Conservation (phyloP, 129 eudicot species). For the Pittosporum tobira region DNA sequence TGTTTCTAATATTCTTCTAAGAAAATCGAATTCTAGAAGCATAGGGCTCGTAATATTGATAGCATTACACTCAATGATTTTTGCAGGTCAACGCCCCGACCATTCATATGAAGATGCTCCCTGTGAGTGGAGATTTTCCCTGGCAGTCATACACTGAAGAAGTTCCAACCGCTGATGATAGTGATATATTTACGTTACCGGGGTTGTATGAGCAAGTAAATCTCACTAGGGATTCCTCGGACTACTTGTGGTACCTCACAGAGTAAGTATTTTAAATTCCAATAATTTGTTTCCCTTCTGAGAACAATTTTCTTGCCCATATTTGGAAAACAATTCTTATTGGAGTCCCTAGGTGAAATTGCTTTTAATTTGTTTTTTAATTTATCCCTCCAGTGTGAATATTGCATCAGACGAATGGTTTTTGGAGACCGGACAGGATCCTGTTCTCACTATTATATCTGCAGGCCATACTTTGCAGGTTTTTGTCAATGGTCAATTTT, state of each 20-base stretch:
- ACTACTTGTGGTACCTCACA: too few relatives aligned
- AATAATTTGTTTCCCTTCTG: neutral
- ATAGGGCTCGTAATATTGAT: slow-evolving; percentile 1
- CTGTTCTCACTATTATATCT: too few relatives aligned
- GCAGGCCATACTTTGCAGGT: slow-evolving; percentile 86
- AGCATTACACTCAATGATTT: neutral
- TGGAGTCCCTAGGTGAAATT: too few relatives aligned
- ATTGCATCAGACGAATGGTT: slow-evolving; percentile 47
- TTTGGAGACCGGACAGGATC: slow-evolving; percentile 41
- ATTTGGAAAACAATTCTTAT: neutral
- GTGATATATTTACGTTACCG: slow-evolving; percentile 33
- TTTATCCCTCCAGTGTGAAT: slow-evolving; percentile 32
- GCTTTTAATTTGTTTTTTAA: too few relatives aligned
- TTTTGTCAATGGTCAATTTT: slow-evolving; percentile 52
- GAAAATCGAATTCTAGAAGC: too few relatives aligned
- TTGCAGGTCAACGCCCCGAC: slow-evolving; percentile 42
- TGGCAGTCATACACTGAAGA: slow-evolving; percentile 76
- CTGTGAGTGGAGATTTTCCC: slow-evolving; percentile 29
- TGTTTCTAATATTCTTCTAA: too few relatives aligned
- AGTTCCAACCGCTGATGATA: slow-evolving; percentile 61
- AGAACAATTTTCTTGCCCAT: neutral
- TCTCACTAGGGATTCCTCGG: too few relatives aligned
- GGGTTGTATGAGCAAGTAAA: slow-evolving; percentile 66
- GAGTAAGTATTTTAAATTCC: slow-evolving; percentile 42
- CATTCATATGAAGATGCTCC: slow-evolving; percentile 37